Evolutionary conservation across 306 rosid species (phyloP).

Genomic region (Pachyrhizus erosus): DNA sequence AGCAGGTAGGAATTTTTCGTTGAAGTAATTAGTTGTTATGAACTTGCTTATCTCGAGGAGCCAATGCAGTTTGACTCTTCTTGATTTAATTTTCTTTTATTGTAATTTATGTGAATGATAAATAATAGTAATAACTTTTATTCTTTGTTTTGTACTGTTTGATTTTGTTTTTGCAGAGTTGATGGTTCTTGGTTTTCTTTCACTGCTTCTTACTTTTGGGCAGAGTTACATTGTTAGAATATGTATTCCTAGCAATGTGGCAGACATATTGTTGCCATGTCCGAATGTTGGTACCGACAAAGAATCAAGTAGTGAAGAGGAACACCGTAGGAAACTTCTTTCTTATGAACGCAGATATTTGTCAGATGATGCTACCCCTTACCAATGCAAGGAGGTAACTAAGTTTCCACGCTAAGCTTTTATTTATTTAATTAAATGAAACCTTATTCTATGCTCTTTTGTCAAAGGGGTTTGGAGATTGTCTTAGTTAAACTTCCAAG

Average conservation of each 20-base stretch:
- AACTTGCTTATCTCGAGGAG: neutral
- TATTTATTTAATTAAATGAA: constrained; percentile 1
- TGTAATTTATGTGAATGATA: neutral
- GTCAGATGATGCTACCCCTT: constrained; percentile 48
- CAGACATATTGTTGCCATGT: constrained; percentile 85
- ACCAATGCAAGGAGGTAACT: constrained; percentile 68
- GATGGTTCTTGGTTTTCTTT: constrained; percentile 96
- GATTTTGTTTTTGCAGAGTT: constrained; percentile 66
- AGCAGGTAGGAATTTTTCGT: constrained; percentile 63
- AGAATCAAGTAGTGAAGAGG: constrained; percentile 38
- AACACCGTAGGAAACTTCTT: constrained; percentile 67
- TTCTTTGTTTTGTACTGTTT: neutral
- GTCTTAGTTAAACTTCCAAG: neutral
- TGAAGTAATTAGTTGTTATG: constrained; percentile 11
- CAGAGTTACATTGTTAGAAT: constrained; percentile 77
- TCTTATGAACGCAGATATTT: constrained; percentile 69
- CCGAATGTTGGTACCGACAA: neutral
- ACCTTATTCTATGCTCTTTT: neutral
- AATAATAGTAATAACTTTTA: neutral
- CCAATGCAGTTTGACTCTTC: constrained; percentile 1
- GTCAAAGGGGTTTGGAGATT: neutral
- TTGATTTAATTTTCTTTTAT: neutral
- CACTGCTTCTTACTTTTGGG: constrained; percentile 84
- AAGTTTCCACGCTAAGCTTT: neutral
- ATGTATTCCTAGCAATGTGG: constrained; percentile 64